A percentile compares a stretch with the other conserved stretches of the same genome.
Evolutionary conservation across 805 yeast genomes (phyloP).

Genomic region (Spathaspora arborariae): DNA sequence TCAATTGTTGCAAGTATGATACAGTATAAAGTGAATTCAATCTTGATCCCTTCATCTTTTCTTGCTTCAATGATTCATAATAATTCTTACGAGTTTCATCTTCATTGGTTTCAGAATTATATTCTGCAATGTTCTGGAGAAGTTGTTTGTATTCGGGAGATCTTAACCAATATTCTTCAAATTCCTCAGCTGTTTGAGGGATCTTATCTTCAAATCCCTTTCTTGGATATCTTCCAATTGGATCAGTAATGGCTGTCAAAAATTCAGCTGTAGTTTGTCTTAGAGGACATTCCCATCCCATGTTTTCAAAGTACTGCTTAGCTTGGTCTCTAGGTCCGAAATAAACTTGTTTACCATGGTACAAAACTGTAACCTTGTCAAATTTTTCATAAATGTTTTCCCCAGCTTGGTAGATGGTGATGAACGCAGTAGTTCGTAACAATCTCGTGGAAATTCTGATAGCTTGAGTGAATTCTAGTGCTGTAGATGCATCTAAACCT

Average conservation of each 20-base stretch:
- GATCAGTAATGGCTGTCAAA: slow-evolving; percentile 66
- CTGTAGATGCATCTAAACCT: slow-evolving; percentile 32
- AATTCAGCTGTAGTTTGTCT: slow-evolving; percentile 72
- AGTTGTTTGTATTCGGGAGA: slow-evolving; percentile 32
- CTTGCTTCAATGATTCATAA: slow-evolving; percentile 31
- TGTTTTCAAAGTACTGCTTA: slow-evolving; percentile 51
- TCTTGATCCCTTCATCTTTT: slow-evolving; percentile 35
- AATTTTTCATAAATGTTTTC: slow-evolving; percentile 26
- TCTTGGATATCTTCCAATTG: slow-evolving; percentile 50
- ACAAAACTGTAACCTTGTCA: slow-evolving; percentile 28
- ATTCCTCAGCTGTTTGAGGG: slow-evolving; percentile 62
- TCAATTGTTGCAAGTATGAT: slow-evolving; percentile 46
- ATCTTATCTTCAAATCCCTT: slow-evolving; percentile 48
- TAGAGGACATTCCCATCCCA: slow-evolving; percentile 64
- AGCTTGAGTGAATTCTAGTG: slow-evolving; percentile 27
- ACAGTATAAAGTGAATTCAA: slow-evolving; percentile 41
- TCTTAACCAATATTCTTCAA: slow-evolving; percentile 53
- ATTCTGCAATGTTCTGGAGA: slow-evolving; percentile 19
- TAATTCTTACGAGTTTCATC: slow-evolving; percentile 33
- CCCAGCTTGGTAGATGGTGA: slow-evolving; percentile 46
- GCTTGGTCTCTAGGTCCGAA: slow-evolving; percentile 59
- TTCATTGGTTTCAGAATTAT: slow-evolving; percentile 12
- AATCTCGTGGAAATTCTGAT: slow-evolving; percentile 37
- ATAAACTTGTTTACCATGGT: slow-evolving; percentile 48
- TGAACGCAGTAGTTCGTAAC: slow-evolving; percentile 52